phyloP scores from a whole-genome alignment of 148 eudicot species.

The Amaranthus hypochondriacus region DNA sequence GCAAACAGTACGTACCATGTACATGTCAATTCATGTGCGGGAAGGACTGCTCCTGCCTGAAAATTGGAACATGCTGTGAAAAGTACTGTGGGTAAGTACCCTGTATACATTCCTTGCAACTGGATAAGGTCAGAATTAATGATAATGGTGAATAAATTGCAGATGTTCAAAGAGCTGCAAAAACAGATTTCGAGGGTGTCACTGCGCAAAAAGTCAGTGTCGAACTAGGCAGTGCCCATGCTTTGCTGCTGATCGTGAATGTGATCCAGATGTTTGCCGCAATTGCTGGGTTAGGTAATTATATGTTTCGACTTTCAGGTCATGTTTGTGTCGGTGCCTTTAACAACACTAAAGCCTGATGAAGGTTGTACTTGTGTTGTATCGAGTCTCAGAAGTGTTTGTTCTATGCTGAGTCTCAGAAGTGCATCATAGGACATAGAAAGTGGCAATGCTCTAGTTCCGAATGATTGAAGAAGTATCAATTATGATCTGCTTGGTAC shows the following conservation, averaged over 20 bases:
- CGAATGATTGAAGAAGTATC: not conserved
- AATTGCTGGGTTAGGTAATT: slow-evolving; percentile 97
- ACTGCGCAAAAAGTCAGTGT: slow-evolving; percentile 98
- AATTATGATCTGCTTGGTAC: not conserved
- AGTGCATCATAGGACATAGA: not conserved
- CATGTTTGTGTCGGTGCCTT: not conserved
- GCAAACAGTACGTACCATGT: slow-evolving; percentile 78
- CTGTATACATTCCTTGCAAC: slow-evolving; percentile 14
- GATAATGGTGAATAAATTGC: slow-evolving; percentile 12
- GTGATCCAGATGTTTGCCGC: slow-evolving; percentile 98
- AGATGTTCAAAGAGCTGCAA: slow-evolving; percentile 95
- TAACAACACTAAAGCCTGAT: not conserved
- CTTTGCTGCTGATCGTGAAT: slow-evolving; percentile 94
- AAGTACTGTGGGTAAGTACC: slow-evolving; percentile 84
- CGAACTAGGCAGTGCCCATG: slow-evolving; percentile 97
- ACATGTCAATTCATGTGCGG: slow-evolving; percentile 70
- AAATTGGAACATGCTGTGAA: slow-evolving; percentile 80
- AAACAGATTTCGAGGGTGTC: slow-evolving; percentile 91
- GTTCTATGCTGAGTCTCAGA: not conserved
- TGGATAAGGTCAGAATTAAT: not conserved
- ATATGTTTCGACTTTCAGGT: slow-evolving; percentile 1
- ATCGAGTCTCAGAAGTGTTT: not conserved
- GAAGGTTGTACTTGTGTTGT: not conserved
- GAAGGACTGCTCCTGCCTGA: slow-evolving; percentile 78
- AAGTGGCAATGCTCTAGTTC: not conserved